A percentile compares a stretch with the other conserved stretches of the same genome.
phyloP scores from a whole-genome alignment of 306 rosid genomes.

The Albizia julibrissin region DNA sequence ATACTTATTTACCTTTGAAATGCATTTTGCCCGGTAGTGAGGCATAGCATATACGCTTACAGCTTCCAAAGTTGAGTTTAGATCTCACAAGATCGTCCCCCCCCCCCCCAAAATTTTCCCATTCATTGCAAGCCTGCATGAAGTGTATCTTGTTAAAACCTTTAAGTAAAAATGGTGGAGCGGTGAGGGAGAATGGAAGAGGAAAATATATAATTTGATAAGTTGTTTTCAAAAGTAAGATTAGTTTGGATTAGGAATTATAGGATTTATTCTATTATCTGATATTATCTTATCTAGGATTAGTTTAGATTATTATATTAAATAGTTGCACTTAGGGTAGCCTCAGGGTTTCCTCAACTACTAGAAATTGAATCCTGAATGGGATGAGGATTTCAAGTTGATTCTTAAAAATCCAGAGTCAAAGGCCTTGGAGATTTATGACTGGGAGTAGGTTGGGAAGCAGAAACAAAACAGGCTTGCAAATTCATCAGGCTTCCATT shows the following conservation, averaged over 20 bases:
- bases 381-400: slow-evolving; percentile 79
- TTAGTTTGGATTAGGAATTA: not conserved
- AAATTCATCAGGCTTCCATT: not conserved
- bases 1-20: not conserved
- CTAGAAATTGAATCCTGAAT: slow-evolving; percentile 83
- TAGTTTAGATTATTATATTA: not conserved
- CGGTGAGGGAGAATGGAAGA: not conserved
- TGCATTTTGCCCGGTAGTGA: not conserved
- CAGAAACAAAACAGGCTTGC: slow-evolving; percentile 78
- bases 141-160: not conserved
- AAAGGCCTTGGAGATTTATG: slow-evolving; percentile 63
- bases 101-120: too few species aligned
- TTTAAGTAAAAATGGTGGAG: not conserved
- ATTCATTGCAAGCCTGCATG: not conserved
- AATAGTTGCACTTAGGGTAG: not conserved
- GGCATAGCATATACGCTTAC: not conserved
- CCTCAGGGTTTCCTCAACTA: not conserved
- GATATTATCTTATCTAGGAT: too few species aligned
- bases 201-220: not conserved
- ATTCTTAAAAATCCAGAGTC: slow-evolving; percentile 68
- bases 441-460: slow-evolving; percentile 93
- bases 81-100: slow-evolving; percentile 14
- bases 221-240: not conserved
- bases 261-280: not conserved
- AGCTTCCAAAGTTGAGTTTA: slow-evolving; percentile 10